These are phyloP conservation scores for Intubia oerlemansii DNA, from an alignment of 2,329 filamentous ascomycete genomes.

Conservation along the genomic window DNA sequence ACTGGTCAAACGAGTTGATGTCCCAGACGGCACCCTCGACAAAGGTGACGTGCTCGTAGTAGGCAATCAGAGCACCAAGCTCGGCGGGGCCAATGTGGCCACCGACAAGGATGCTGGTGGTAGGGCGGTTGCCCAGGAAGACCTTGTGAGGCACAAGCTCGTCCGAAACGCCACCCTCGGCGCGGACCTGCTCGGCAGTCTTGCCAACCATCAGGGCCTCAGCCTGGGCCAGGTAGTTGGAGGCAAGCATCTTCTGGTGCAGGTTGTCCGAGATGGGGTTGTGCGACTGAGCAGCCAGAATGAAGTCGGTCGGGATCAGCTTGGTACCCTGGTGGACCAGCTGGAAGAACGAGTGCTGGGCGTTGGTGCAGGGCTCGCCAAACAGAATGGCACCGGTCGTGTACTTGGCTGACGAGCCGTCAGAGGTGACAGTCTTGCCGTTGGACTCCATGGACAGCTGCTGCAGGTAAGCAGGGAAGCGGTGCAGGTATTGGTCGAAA, in stretches of 20 bases:
- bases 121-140: conserved; percentile 93
- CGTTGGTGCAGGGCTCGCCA: conserved; percentile 95
- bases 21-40: conserved; percentile 97
- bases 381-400: conserved; percentile 92
- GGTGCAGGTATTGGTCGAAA: conserved; percentile 98
- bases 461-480: conserved; percentile 97
- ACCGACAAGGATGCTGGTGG: conserved; percentile 76
- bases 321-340: conserved; percentile 97
- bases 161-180: conserved; percentile 45
- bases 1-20: conserved; percentile 99
- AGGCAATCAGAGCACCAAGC: conserved; percentile 85
- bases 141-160: conserved; percentile 93
- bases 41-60: conserved; percentile 98
- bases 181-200: conserved; percentile 57
- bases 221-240: conserved; percentile 78
- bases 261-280: conserved; percentile 84
- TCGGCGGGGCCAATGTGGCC: conserved; percentile 87
- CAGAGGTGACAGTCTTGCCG: conserved; percentile 87
- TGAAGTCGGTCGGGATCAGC: conserved; percentile 95
- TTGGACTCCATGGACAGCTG: conserved; percentile 99
- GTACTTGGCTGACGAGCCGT: conserved; percentile 82
- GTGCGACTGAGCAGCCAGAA: conserved; percentile 87
- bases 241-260: conserved; percentile 91
- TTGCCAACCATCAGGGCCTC: conserved; percentile 86
- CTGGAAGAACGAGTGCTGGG: conserved; percentile 99